Evolutionary conservation across 2,329 filamentous ascomycete genomes (phyloP), one percentile per base, ranked within the genome.

Genomic region (Niveomyces coronatus): DNA sequence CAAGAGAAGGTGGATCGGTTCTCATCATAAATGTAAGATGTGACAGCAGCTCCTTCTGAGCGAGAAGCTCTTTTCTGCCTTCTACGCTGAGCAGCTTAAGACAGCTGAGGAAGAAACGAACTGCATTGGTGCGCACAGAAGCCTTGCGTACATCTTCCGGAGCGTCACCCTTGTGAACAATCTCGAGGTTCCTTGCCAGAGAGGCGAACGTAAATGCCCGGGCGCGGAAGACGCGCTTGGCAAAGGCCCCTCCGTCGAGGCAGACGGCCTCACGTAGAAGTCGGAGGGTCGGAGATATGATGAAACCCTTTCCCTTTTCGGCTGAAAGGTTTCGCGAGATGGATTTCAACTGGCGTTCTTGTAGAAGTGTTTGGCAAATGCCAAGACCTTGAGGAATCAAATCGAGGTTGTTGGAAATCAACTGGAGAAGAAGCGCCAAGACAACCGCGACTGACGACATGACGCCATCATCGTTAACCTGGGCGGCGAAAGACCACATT

Each of bases 251-350:
- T 13, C 87, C 87, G 58, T 96, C 88, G 46, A 94, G 82, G 39
- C 71, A 78, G 13, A 85, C 76, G n/a, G 88, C 71, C 60, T 98
- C 89, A 36, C 81, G 84, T 43, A 98, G 70, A 36, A 98, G 64
- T 40, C 89, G 79, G 42, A 98, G 64, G 17, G 84, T 88, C 1
- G 91, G 89, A 3, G 86, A 91, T 44, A 95, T 88, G 42, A 96
- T 67, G 57, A 85, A 86, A 27, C 87, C 86, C 53, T 93, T 94
- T 33, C 77, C 72, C 57, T 86, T 88, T 17, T 84, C 80, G 0
- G 85, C 77, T 4, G 84, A 81, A 14, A 96, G 63, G 43, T 85
- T 86, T 43, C 80, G 79, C 22, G 85, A 79, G 17, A 96, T 63
- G 3, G 94, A 72, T 49, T 88, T 85, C 45, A 88, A 68, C 48